Percentiles rank a stretch among this genome's conserved stretches.
Evolutionary conservation across 495 filamentous ascomycete genomes (phyloP).

Genomic region (Coniosporium apollinis): DNA sequence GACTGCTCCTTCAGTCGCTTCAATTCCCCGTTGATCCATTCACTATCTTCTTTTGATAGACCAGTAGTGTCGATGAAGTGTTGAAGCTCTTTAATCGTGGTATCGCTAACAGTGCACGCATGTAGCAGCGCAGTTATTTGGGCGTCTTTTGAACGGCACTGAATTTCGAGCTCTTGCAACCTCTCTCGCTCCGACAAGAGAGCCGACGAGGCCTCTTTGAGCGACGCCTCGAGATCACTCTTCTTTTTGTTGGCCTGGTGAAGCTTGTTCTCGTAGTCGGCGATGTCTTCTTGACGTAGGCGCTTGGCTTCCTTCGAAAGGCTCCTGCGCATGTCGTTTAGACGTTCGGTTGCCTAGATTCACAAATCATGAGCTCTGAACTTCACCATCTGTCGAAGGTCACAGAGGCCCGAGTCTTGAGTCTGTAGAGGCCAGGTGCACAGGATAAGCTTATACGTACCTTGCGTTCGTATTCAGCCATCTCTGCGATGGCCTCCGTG

Average conservation of each 20-base stretch:
- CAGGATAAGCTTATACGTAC: no score
- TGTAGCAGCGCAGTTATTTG: neutral
- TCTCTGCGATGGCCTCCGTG: no score
- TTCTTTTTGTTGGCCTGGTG: constrained; percentile 1
- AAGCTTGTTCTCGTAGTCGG: constrained; percentile 1
- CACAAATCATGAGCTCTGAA: no score
- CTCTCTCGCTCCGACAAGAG: neutral
- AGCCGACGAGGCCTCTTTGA: constrained; percentile 1
- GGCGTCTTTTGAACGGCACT: neutral
- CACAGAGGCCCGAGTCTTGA: no score
- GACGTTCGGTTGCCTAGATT: neutral
- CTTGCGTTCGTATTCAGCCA: no score
- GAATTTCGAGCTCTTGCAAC: neutral
- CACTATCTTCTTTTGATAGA: neutral
- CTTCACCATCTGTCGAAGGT: no score
- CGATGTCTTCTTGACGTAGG: neutral
- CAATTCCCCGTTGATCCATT: no score
- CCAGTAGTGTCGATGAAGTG: neutral
- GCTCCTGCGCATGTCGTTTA: neutral
- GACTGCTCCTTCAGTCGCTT: no score
- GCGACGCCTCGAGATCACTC: neutral
- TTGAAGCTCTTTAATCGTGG: neutral
- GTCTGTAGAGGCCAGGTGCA: no score
- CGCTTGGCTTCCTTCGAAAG: neutral
- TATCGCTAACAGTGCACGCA: neutral